Conservation (phyloP, 768 basidiomycete genomes). For the Pleurotus ostreatus region DNA sequence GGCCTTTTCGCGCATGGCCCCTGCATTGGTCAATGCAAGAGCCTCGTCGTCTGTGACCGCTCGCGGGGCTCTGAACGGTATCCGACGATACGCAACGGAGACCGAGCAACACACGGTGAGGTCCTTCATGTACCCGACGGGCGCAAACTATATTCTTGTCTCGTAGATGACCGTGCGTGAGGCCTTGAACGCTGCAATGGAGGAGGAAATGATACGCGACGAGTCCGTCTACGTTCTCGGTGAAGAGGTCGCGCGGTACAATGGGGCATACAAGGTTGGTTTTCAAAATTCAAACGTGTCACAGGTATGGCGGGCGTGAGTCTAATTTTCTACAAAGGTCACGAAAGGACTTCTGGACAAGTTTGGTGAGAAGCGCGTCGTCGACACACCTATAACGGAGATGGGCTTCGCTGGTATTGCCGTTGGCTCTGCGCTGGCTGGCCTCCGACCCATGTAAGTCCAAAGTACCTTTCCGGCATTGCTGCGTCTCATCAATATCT, state of each 20-base stretch:
- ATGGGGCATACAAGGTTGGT: constrained; percentile 90
- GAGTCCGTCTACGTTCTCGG: constrained; percentile 93
- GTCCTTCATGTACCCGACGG: background rate
- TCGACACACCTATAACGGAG: constrained; percentile 96
- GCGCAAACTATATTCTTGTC: background rate
- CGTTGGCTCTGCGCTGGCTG: constrained; percentile 90
- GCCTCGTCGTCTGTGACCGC: constrained; percentile 36
- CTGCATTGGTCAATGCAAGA: constrained; percentile 49
- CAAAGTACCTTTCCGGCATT: background rate
- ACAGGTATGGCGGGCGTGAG: too few relatives aligned
- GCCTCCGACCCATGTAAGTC: constrained; percentile 85
- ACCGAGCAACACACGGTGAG: constrained; percentile 37
- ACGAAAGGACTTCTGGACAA: constrained; percentile 99
- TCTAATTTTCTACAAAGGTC: constrained; percentile 46
- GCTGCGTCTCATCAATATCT: constrained; percentile 12
- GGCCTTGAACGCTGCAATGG: constrained; percentile 96
- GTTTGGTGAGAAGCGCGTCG: constrained; percentile 97
- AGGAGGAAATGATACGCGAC: constrained; percentile 98
- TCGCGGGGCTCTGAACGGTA: constrained; percentile 34
- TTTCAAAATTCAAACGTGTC: background rate
- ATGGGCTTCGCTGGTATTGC: constrained; percentile 99
- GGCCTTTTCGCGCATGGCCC: constrained; percentile 61
- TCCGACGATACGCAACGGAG: constrained; percentile 65
- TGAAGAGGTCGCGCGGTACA: constrained; percentile 98
- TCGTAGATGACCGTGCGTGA: constrained; percentile 95